Evolutionary conservation across 805 yeast species (phyloP).

Genomic region (Sugiyamaella lignohabitans): DNA sequence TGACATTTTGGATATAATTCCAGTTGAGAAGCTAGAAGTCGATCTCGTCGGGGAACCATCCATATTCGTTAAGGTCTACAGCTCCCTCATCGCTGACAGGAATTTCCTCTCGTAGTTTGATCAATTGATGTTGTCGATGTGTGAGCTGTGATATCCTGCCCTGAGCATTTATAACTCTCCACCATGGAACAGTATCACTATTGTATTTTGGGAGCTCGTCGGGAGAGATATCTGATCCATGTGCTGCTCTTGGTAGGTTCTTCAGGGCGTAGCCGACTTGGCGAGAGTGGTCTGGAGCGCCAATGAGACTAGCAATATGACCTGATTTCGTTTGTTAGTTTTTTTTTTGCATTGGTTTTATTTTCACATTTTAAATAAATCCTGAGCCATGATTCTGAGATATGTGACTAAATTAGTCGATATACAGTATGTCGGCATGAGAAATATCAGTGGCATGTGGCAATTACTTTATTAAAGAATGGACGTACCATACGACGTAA

Average conservation of each 20-base stretch:
- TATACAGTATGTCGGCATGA: background rate
- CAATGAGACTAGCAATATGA: conserved; percentile 60
- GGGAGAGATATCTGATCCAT: conserved; percentile 10
- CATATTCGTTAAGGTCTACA: conserved; percentile 43
- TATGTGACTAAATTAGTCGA: background rate
- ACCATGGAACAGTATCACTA: conserved; percentile 58
- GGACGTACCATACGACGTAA: conserved; percentile 60
- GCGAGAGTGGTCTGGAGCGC: conserved; percentile 59
- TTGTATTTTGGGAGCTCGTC: conserved; percentile 25
- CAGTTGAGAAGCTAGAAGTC: no score
- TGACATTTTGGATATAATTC: no score
- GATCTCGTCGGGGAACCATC: conserved; percentile 58
- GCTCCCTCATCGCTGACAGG: conserved; percentile 29
- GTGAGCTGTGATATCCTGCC: conserved; percentile 53
- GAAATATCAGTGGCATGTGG: background rate
- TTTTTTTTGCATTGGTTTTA: no score
- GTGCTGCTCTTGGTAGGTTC: conserved; percentile 33
- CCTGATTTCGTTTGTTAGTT: conserved; percentile 32
- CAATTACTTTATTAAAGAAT: no score
- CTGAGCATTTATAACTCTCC: conserved; percentile 63
- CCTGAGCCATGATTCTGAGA: no score
- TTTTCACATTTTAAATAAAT: no score
- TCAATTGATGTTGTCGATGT: conserved; percentile 41
- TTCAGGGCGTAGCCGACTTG: conserved; percentile 72
- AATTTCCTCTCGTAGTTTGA: conserved; percentile 40